Conservation (phyloP, 805 yeast genomes). For the Kluyveromyces wickerhamii region DNA sequence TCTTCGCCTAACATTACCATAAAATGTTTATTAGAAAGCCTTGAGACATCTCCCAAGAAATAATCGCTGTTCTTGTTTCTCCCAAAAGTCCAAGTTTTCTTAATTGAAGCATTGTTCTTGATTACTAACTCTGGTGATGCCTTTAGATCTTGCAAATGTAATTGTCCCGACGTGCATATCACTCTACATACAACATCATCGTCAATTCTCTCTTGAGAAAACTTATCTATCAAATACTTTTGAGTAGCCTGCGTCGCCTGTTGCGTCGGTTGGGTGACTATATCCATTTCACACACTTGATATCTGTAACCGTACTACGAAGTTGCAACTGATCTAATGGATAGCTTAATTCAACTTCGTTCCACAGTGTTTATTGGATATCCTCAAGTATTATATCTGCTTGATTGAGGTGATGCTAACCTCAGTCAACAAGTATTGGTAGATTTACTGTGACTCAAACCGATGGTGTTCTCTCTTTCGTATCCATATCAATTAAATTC, state of each 20-base stretch:
- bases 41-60: slow-evolving; percentile 48
- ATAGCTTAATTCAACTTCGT: no score
- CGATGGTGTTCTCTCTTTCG: no score
- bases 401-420: no score
- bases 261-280: slow-evolving; percentile 36
- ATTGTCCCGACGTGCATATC: slow-evolving; percentile 53
- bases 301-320: no score
- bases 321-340: no score
- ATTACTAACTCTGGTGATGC: slow-evolving; percentile 28
- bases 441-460: no score
- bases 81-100: slow-evolving; percentile 63
- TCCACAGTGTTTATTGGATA: no score
- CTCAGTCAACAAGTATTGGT: no score
- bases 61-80: slow-evolving; percentile 59
- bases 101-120: slow-evolving; percentile 19
- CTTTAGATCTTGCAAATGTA: slow-evolving; percentile 39
- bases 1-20: slow-evolving; percentile 58
- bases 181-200: slow-evolving; percentile 44
- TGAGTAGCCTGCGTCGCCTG: slow-evolving; percentile 38
- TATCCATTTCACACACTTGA: no score
- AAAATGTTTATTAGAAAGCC: slow-evolving; percentile 71
- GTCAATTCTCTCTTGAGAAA: slow-evolving; percentile 33
- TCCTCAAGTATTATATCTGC: no score
- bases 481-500: no score
- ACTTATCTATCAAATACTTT: slow-evolving; percentile 27